These are phyloP conservation scores for Pythium biforme DNA, from an alignment of 352 stramenopile genomes.

Conservation along the genomic window DNA sequence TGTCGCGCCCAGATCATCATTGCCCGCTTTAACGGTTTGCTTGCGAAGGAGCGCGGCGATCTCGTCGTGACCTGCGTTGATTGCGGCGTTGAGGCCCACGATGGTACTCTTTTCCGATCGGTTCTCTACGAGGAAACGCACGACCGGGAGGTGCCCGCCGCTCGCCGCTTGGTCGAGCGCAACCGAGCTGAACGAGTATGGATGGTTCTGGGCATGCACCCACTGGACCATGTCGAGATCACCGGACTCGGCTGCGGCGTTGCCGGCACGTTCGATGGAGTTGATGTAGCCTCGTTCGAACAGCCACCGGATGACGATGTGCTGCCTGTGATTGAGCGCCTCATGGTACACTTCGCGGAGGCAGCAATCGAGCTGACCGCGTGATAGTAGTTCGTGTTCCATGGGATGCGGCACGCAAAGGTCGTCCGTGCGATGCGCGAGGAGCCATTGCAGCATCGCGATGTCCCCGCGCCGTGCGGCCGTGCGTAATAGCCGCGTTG, in stretches of 20 bases:
- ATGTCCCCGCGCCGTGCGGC: conserved; percentile 3
- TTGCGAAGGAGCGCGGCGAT: background rate
- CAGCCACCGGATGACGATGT: conserved; percentile 7
- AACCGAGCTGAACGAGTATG: background rate
- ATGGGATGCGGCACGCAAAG: background rate
- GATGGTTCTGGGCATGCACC: background rate
- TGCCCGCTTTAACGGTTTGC: background rate
- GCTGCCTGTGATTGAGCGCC: conserved; percentile 3
- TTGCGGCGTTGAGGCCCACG: background rate
- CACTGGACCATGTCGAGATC: conserved; percentile 13
- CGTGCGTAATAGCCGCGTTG: background rate
- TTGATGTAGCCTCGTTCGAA: conserved; percentile 2
- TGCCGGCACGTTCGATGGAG: background rate
- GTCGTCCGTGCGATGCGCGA: conserved; percentile 11
- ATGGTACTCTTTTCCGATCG: conserved; percentile 4
- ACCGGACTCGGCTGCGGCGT: conserved; percentile 1
- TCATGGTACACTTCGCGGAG: conserved; percentile 3
- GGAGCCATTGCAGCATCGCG: conserved; percentile 11
- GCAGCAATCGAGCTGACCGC: background rate
- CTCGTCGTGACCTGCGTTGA: background rate
- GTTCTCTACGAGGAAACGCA: conserved; percentile 12
- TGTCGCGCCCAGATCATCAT: background rate
- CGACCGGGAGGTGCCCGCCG: conserved; percentile 6
- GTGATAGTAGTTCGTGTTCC: background rate
- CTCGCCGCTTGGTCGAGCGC: background rate